Base-by-base conservation (phyloP, 306 rosid genomes). In the Lithocarpus polystachyus region DNA sequence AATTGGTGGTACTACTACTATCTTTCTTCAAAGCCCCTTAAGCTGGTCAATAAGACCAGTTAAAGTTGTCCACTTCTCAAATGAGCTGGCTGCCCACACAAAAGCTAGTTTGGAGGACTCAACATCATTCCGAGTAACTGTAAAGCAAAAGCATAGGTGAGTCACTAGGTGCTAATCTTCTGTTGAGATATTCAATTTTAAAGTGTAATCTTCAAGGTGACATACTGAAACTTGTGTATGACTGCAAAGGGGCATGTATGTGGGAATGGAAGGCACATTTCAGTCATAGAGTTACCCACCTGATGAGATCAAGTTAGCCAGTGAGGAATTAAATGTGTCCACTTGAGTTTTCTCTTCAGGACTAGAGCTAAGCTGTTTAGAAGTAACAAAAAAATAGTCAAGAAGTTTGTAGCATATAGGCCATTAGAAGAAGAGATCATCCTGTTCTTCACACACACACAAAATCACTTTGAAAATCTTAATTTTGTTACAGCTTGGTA, bases 61-160 rank as follows among this genome's bases (percentile, higher is more conserved):
- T 85, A 93, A 77, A 57, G 93, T 81, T 68, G 96, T 90, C 98
- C 98, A 93, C 77, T 96, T 91, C 94, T 96, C 92, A 80, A 96
- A 87, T 77, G 99, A 98, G 73, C 71, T 82, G 29, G 91, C 98
- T 1, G 96, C 90, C 43, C 89, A 79, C 81, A 91, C 98, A 81
- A 96, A 93, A 48, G 97, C 98, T 71, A 80, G 48, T 87, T 93
- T 96, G 82, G 99, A 96, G 77, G 97, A 89, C 73, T 93, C 90
- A 31, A 82, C 87, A 75, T 96, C 99, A 59, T 90, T 96, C 77
- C 67, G 48, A 62, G 90, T 80, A 54, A 96, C 97, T 93, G 92
- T 88, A 84, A 43, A 73, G 26, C 61, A 80, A 81, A 62, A 57
- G 26, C 45, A 29, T 19, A 26, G 6, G 5, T 40, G 0, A 19